A percentile compares a stretch with the other conserved stretches of the same genome.
Evolutionary conservation across 257 asterid genomes (phyloP).

Genomic region (Petunia secreta): DNA sequence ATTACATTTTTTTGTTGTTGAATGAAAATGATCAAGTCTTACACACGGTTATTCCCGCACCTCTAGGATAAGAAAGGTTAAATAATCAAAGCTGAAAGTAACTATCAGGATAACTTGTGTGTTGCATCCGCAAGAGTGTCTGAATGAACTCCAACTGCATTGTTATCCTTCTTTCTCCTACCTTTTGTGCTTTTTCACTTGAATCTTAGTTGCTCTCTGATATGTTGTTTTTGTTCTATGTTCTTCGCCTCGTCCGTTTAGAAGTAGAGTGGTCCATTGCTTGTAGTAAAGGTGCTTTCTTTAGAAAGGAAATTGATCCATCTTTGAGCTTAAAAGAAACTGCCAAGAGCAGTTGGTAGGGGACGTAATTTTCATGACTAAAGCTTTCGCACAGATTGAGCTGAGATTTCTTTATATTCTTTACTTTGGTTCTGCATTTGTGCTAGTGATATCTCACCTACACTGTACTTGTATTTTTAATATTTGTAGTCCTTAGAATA

Average conservation of each 20-base stretch:
- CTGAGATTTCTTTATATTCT: background rate
- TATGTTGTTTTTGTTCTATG: background rate
- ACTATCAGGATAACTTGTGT: no score
- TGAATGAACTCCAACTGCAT: background rate
- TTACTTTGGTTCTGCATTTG: background rate
- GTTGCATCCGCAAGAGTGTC: no score
- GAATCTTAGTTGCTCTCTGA: background rate
- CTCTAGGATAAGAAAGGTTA: no score
- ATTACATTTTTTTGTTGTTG: no score
- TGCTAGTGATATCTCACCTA: background rate
- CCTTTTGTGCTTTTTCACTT: background rate
- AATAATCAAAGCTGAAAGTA: no score
- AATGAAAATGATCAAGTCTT: no score
- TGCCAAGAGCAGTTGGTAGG: background rate
- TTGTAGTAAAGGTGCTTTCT: background rate
- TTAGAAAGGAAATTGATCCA: background rate
- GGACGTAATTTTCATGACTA: background rate
- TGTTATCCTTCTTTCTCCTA: background rate
- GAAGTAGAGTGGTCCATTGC: background rate
- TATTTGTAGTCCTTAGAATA: conserved; percentile 22
- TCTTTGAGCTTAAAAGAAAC: background rate
- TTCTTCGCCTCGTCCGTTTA: background rate
- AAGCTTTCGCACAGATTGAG: background rate
- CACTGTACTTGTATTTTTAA: background rate
- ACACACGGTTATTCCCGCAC: no score